These are phyloP conservation scores for Chrysanthemum makinoi DNA, from an alignment of 129 eudicot genomes.

Conservation along the genomic window DNA sequence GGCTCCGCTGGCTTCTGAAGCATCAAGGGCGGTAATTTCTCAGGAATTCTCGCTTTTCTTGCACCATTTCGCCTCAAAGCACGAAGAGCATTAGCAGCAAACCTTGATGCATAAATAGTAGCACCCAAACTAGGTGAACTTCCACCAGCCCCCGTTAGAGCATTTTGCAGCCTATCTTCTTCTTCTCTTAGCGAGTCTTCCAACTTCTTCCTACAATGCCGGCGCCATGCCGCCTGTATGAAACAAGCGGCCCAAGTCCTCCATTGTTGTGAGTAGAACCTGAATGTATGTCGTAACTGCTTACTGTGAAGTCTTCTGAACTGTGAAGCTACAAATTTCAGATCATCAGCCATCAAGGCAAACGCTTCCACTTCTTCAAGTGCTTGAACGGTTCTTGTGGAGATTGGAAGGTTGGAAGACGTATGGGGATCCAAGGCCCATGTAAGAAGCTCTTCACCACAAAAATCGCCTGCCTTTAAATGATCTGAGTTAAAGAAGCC, in stretches of 20 bases:
- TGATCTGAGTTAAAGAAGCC: conserved; percentile 83
- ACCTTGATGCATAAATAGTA: conserved; percentile 79
- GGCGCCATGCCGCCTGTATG: conserved; percentile 96
- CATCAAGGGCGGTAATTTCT: conserved; percentile 64
- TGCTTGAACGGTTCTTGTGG: conserved; percentile 88
- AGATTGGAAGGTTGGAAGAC: conserved; percentile 79
- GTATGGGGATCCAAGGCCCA: conserved; percentile 96
- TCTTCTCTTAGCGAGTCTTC: conserved; percentile 79
- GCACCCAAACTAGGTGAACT: conserved; percentile 87
- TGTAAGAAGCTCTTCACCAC: conserved; percentile 97
- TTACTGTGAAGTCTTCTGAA: conserved; percentile 89
- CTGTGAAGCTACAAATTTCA: conserved; percentile 91
- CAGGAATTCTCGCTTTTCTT: conserved; percentile 67
- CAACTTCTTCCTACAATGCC: conserved; percentile 62
- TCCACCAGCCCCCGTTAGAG: conserved; percentile 58
- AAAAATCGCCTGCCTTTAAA: conserved; percentile 82
- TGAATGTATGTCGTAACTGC: conserved; percentile 87
- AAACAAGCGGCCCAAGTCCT: conserved; percentile 97
- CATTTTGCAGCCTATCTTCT: conserved; percentile 75
- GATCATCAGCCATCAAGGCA: conserved; percentile 76
- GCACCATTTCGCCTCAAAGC: conserved; percentile 59
- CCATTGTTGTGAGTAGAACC: conserved; percentile 96
- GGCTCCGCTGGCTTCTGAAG: conserved; percentile 98
- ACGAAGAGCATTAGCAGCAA: conserved; percentile 84
- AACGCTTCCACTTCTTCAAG: conserved; percentile 90